Conservation (phyloP, 2,329 filamentous ascomycete species). For the Furcasterigmium sp. region DNA sequence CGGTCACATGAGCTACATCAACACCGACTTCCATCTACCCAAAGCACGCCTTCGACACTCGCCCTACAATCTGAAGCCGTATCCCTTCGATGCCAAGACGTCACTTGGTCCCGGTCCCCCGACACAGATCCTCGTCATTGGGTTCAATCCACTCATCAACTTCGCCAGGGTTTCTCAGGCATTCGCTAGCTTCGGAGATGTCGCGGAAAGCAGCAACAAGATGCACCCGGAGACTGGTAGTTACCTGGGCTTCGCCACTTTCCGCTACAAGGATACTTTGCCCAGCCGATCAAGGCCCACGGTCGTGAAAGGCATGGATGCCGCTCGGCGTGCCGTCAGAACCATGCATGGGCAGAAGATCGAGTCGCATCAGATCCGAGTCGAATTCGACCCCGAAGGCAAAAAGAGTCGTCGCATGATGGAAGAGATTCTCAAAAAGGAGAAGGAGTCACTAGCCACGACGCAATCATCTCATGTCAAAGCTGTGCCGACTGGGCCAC, state of each 20-base stretch:
- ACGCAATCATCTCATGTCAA: neutral
- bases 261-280: constrained; percentile 77
- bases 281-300: constrained; percentile 43
- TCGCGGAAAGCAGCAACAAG: constrained; percentile 87
- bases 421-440: constrained; percentile 65
- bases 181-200: constrained; percentile 79
- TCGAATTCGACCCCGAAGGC: constrained; percentile 87
- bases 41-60: constrained; percentile 67
- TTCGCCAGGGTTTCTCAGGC: constrained; percentile 71
- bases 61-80: constrained; percentile 77
- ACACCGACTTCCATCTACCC: constrained; percentile 62
- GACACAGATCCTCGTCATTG: constrained; percentile 86
- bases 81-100: constrained; percentile 73
- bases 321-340: constrained; percentile 75
- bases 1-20: constrained; percentile 62
- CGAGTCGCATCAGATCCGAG: constrained; percentile 69
- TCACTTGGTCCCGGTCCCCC: constrained; percentile 87
- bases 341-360: constrained; percentile 75
- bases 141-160: constrained; percentile 86
- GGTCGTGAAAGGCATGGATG: constrained; percentile 65
- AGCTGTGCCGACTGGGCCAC: constrained; percentile 29
- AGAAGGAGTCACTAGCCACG: constrained; percentile 23
- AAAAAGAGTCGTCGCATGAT: constrained; percentile 75
- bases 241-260: constrained; percentile 87
- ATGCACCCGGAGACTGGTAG: constrained; percentile 93